Evolutionary conservation across 106 monocot genomes (phyloP), one percentile per base, ranked within the genome.

Genomic region (Dendrobium nobile): DNA sequence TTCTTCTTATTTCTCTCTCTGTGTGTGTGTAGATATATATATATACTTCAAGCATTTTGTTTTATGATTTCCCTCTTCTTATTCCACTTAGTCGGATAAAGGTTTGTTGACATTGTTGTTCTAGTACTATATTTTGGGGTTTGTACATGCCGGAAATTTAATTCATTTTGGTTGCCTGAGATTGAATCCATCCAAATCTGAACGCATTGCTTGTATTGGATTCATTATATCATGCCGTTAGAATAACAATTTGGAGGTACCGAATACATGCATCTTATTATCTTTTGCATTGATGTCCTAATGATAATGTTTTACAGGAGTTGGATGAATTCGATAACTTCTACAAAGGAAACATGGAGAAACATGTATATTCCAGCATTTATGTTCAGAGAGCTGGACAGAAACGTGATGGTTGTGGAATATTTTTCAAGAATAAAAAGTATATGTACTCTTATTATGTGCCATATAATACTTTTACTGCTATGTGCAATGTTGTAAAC

Each of bases 321-420:
- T 81, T 96, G 77, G 96, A 96, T 84, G 93, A 94, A 75, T 96
- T 87, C 79, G 86, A 94, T 24, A 92, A 77, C 78, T 96, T 96
- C 59, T 96, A 96, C 72, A 93, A 88, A 79, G 84, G 83, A 33
- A 92, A 90, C 73, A 86, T 96, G n/a, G n/a, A n/a, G n/a, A n/a
- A n/a, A n/a, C n/a, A n/a, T n/a, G n/a, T n/a, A n/a, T n/a, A n/a
- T n/a, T n/a, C n/a, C n/a, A n/a, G n/a, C n/a, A n/a, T n/a, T n/a
- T n/a, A n/a, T n/a, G n/a, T n/a, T n/a, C n/a, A n/a, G n/a, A n/a
- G n/a, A n/a, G n/a, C n/a, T n/a, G n/a, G n/a, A n/a, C n/a, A n/a
- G n/a, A n/a, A n/a, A n/a, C n/a, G n/a, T n/a, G n/a, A n/a, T n/a
- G n/a, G n/a, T n/a, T n/a, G n/a, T n/a, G n/a, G n/a, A n/a, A n/a